Evolutionary conservation across 129 eudicot species (phyloP).

Genomic region (Flaveria linearis): DNA sequence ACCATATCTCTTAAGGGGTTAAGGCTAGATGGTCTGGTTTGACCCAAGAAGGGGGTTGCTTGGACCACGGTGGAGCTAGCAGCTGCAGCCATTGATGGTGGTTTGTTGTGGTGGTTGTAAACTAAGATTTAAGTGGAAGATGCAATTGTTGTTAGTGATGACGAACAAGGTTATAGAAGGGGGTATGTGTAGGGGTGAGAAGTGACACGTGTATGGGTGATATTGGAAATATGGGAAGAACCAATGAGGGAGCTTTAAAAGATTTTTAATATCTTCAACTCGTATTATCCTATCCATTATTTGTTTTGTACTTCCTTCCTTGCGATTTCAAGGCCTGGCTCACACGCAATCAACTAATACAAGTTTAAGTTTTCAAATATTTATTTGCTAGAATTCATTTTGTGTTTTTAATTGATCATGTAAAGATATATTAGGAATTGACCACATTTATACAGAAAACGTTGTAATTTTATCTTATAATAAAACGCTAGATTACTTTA

Average conservation of each 20-base stretch:
- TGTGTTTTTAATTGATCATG: no score
- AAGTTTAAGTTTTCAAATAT: no score
- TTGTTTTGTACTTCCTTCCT: constrained; percentile 13
- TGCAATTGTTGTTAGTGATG: constrained; percentile 7
- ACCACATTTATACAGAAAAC: no score
- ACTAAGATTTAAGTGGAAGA: neutral
- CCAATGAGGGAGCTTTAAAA: constrained; percentile 55
- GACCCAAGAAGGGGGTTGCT: constrained; percentile 78
- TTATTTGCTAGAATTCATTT: no score
- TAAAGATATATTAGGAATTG: no score
- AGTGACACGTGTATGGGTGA: constrained; percentile 42
- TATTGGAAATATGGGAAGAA: constrained; percentile 34
- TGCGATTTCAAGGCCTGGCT: neutral
- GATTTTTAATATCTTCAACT: constrained; percentile 55
- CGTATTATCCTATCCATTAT: constrained; percentile 58
- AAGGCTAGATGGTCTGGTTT: constrained; percentile 44
- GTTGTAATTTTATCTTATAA: no score
- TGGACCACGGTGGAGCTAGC: constrained; percentile 59
- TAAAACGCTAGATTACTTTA: no score
- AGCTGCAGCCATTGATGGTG: constrained; percentile 54
- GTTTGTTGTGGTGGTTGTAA: neutral
- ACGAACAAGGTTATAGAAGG: constrained; percentile 22
- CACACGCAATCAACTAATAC: no score
- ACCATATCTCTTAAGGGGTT: constrained; percentile 62
- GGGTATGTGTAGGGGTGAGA: neutral